Evolutionary conservation across 331 rosid species (phyloP).

Genomic region (Pyracantha coccinea): DNA sequence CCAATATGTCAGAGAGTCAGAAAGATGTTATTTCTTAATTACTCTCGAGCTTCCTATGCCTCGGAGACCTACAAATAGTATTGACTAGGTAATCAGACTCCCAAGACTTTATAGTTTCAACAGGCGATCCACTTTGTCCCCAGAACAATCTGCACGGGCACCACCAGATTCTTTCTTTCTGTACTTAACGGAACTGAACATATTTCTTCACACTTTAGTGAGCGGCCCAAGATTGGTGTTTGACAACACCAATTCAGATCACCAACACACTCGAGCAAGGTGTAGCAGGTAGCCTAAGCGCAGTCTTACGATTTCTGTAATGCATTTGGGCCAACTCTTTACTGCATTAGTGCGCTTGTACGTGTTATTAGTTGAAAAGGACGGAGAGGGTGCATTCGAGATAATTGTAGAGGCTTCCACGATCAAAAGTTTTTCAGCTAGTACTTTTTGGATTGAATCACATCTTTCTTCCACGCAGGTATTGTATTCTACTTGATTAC

Average conservation of each 20-base stretch:
- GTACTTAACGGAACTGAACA: conserved; percentile 3
- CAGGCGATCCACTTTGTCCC: conserved; percentile 23
- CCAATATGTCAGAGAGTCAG: conserved; percentile 92
- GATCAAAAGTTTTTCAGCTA: conserved; percentile 7
- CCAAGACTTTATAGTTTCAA: conserved; percentile 12
- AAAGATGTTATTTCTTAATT: conserved; percentile 73
- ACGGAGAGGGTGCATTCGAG: conserved; percentile 26
- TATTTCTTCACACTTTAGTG: conserved; percentile 21
- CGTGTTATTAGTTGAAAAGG: conserved; percentile 14
- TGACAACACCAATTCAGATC: conserved; percentile 22
- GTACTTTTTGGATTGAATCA: conserved; percentile 27
- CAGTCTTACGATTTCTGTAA: conserved; percentile 22
- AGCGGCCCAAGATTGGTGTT: conserved; percentile 19
- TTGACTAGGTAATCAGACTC: conserved; percentile 28
- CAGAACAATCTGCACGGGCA: conserved; percentile 9
- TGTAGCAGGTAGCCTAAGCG: conserved; percentile 18
- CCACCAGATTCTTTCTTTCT: conserved; percentile 17
- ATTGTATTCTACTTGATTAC: no score
- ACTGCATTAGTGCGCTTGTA: conserved; percentile 11
- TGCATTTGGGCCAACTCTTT: conserved; percentile 22
- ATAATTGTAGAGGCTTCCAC: conserved; percentile 18
- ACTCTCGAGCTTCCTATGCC: conserved; percentile 83
- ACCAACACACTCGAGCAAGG: conserved; percentile 5
- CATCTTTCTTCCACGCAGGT: neutral
- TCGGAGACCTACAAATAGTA: conserved; percentile 24